These are phyloP conservation scores for Talaromyces wortmannii DNA, from an alignment of 495 filamentous ascomycete genomes.

Conservation along the genomic window DNA sequence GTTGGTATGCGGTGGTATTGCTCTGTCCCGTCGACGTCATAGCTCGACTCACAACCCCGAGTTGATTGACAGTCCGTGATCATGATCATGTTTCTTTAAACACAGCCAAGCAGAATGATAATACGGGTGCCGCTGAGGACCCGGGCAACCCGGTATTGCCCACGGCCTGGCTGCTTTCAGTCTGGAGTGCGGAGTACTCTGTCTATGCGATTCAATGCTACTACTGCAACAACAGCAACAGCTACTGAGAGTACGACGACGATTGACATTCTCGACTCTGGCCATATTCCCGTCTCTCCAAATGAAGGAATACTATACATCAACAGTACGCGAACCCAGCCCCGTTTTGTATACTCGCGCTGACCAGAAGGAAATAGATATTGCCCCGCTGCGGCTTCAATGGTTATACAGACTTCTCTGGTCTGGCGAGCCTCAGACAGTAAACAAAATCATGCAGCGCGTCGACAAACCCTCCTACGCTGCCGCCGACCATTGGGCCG, in stretches of 20 bases:
- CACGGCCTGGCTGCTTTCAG: neutral
- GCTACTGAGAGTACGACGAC: neutral
- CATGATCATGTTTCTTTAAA: too few species aligned
- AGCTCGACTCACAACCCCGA: too few species aligned
- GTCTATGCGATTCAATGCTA: neutral
- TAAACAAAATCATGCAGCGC: conserved; percentile 55
- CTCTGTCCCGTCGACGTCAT: too few species aligned
- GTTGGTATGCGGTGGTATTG: too few species aligned
- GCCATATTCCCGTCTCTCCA: conserved; percentile 65
- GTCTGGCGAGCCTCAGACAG: conserved; percentile 42
- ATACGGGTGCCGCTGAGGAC: too few species aligned
- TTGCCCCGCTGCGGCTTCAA: conserved; percentile 75
- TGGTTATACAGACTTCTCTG: conserved; percentile 56
- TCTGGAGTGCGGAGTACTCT: neutral
- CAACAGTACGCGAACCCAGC: conserved; percentile 84
- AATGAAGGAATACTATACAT: conserved; percentile 84
- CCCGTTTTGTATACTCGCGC: too few species aligned
- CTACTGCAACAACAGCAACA: neutral
- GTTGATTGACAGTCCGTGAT: too few species aligned
- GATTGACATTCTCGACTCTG: conserved; percentile 19
- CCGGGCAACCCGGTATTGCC: neutral
- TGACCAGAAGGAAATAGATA: conserved; percentile 42
- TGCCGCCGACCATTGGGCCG: conserved; percentile 55
- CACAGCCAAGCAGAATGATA: too few species aligned
- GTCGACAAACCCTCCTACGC: conserved; percentile 52